Evolutionary conservation across 345 rosid species (phyloP).

Genomic region (Eucalyptus pauciflora): DNA sequence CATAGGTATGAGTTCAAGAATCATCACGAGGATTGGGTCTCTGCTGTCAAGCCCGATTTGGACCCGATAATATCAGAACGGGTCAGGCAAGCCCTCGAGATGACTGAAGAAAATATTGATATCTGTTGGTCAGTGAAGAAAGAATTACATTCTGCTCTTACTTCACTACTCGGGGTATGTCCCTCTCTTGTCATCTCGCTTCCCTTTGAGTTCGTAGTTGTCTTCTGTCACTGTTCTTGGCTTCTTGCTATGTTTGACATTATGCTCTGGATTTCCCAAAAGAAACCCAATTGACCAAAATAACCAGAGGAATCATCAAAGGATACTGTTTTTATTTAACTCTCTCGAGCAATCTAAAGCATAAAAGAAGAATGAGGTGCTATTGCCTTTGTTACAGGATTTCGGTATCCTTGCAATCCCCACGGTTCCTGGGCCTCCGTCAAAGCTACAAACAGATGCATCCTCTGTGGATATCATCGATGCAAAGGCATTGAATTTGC

Average conservation of each 20-base stretch:
- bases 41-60: slow-evolving; percentile 48
- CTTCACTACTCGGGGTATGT: slow-evolving; percentile 59
- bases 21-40: slow-evolving; percentile 69
- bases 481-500: slow-evolving; percentile 57
- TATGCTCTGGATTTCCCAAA: background rate
- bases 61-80: slow-evolving; percentile 63
- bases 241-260: background rate
- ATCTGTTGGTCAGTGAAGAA: slow-evolving; percentile 29
- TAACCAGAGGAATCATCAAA: background rate
- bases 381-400: slow-evolving; percentile 24
- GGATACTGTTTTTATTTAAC: background rate
- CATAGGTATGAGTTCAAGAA: slow-evolving; percentile 76
- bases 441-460: slow-evolving; percentile 54
- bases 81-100: slow-evolving; percentile 47
- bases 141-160: slow-evolving; percentile 45
- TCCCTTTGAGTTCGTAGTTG: background rate
- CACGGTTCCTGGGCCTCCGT: slow-evolving; percentile 73
- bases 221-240: background rate
- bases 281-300: background rate
- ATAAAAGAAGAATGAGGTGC: background rate
- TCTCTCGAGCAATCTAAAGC: background rate
- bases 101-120: slow-evolving; percentile 37
- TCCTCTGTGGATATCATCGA: slow-evolving; percentile 33
- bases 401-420: slow-evolving; percentile 64
- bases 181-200: background rate